Evolutionary conservation across 495 filamentous ascomycete genomes (phyloP).

Genomic region (Podospora pseudopauciseta): DNA sequence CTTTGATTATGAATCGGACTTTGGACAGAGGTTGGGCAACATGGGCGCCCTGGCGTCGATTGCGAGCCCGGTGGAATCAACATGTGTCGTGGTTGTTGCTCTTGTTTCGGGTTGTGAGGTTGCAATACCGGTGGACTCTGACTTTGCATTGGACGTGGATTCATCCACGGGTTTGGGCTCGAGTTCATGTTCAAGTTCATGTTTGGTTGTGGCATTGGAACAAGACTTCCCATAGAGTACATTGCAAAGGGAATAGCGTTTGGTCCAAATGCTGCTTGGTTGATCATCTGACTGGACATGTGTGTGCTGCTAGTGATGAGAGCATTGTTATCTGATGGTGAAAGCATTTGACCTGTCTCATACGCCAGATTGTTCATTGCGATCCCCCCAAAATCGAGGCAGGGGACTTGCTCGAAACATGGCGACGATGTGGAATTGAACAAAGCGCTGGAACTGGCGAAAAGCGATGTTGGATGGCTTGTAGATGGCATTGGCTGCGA

Average conservation of each 20-base stretch:
- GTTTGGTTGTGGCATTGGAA: conserved; percentile 15
- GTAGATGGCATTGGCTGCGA: conserved; percentile 9
- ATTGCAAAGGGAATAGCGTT: conserved; percentile 19
- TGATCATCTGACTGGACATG: neutral
- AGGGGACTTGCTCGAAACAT: conserved; percentile 19
- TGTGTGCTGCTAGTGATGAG: neutral
- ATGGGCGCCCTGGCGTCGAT: neutral
- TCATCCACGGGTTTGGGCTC: neutral
- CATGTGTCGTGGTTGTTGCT: neutral
- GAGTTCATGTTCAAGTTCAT: neutral
- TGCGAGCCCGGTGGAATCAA: neutral
- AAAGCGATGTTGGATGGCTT: neutral
- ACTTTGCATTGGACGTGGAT: neutral
- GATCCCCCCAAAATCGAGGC: conserved; percentile 14
- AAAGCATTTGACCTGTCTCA: neutral
- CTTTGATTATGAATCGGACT: neutral
- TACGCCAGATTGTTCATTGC: conserved; percentile 14
- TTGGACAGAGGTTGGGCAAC: neutral
- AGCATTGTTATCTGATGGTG: conserved; percentile 6
- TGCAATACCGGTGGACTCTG: neutral
- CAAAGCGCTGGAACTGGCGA: neutral
- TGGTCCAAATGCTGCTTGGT: conserved; percentile 1
- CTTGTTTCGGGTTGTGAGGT: neutral
- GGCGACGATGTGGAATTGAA: neutral
- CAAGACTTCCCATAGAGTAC: conserved; percentile 19